phyloP scores from a whole-genome alignment of 2,329 filamentous ascomycete species.

The Trichoderma atroviride region DNA sequence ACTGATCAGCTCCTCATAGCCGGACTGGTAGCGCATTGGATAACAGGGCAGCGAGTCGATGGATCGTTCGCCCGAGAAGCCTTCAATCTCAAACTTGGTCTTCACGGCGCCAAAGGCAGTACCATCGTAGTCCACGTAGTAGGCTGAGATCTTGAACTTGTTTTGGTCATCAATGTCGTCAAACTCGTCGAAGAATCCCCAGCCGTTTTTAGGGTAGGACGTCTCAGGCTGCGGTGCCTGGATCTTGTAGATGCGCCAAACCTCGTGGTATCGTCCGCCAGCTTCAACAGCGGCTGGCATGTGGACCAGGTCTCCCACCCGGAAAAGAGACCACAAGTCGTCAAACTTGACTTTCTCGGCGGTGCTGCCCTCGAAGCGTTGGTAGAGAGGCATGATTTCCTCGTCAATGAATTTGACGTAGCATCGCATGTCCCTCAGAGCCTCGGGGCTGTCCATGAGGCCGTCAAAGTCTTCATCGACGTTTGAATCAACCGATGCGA shows the following conservation, averaged over 20 bases:
- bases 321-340: slow-evolving; percentile 49
- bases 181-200: slow-evolving; percentile 44
- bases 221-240: slow-evolving; percentile 38
- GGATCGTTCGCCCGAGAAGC: slow-evolving; percentile 43
- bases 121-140: slow-evolving; percentile 49
- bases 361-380: slow-evolving; percentile 33
- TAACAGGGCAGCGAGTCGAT: slow-evolving; percentile 44
- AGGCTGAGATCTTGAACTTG: slow-evolving; percentile 43
- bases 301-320: slow-evolving; percentile 45
- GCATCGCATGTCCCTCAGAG: slow-evolving; percentile 46
- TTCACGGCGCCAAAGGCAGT: slow-evolving; percentile 43
- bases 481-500: slow-evolving; percentile 43
- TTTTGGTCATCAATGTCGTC: slow-evolving; percentile 38
- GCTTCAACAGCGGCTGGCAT: slow-evolving; percentile 42
- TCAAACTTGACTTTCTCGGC: slow-evolving; percentile 43
- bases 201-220: slow-evolving; percentile 36
- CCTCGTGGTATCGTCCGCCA: slow-evolving; percentile 43
- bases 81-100: slow-evolving; percentile 42
- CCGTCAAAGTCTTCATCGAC: slow-evolving; percentile 41
- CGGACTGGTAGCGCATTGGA: slow-evolving; percentile 44
- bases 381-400: slow-evolving; percentile 44
- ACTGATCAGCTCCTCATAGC: slow-evolving; percentile 41
- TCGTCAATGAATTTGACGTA: slow-evolving; percentile 50
- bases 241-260: slow-evolving; percentile 44
- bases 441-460: slow-evolving; percentile 45